phyloP scores from a whole-genome alignment of 345 rosid genomes.

The Litchi chinensis region DNA sequence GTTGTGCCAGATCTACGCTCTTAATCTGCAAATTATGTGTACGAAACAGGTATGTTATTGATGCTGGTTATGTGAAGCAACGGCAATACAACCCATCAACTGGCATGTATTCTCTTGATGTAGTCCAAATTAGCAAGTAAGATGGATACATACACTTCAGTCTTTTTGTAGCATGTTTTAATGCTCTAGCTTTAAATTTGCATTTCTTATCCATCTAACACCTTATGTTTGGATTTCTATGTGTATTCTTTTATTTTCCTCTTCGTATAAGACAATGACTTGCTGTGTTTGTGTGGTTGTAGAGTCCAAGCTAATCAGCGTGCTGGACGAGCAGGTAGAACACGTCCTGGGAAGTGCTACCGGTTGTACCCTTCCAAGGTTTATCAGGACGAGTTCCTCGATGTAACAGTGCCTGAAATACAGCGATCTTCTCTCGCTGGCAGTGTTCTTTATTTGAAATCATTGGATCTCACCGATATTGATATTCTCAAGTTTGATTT shows the following conservation, averaged over 20 bases:
- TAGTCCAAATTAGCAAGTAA: slow-evolving; percentile 96
- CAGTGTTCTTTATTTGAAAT: slow-evolving; percentile 89
- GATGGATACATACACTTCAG: slow-evolving; percentile 26
- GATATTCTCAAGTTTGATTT: slow-evolving; percentile 92
- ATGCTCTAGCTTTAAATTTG: slow-evolving; percentile 4
- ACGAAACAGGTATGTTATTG: slow-evolving; percentile 83
- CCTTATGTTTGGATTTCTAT: slow-evolving; percentile 7
- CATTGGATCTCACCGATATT: slow-evolving; percentile 89
- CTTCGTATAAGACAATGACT: not conserved
- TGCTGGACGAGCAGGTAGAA: slow-evolving; percentile 98
- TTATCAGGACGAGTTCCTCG: slow-evolving; percentile 82
- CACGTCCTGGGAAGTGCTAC: slow-evolving; percentile 96
- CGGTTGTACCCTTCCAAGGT: slow-evolving; percentile 74
- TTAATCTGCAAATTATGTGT: slow-evolving; percentile 30
- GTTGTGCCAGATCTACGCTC: slow-evolving; percentile 9
- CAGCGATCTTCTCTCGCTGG: slow-evolving; percentile 97
- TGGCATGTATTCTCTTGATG: slow-evolving; percentile 98
- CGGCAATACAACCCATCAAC: slow-evolving; percentile 90
- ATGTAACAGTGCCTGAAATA: slow-evolving; percentile 94
- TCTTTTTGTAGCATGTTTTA: not conserved
- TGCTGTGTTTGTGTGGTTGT: slow-evolving; percentile 24
- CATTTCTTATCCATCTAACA: slow-evolving; percentile 1
- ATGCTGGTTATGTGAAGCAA: slow-evolving; percentile 95
- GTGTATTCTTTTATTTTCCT: not conserved
- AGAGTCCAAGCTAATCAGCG: slow-evolving; percentile 99